phyloP scores from a whole-genome alignment of 306 rosid genomes.

The Citrullus mucosospermus region DNA sequence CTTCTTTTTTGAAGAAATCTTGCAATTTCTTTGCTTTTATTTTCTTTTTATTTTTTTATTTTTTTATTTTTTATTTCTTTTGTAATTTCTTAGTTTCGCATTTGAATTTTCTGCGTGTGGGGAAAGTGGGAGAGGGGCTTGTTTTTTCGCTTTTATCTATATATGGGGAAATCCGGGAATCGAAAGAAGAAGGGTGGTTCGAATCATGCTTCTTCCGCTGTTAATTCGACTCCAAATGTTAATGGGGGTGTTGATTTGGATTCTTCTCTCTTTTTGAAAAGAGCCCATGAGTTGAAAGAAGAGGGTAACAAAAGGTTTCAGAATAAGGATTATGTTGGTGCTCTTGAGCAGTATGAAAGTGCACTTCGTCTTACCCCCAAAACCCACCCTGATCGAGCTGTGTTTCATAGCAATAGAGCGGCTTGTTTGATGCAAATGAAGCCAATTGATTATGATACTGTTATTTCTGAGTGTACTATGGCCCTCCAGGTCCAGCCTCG shows the following conservation, averaged over 20 bases:
- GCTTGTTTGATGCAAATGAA: constrained; percentile 97
- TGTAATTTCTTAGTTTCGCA: not conserved
- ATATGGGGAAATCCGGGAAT: constrained; percentile 98
- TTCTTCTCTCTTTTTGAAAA: constrained; percentile 66
- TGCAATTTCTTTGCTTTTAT: not conserved
- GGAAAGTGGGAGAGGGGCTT: not conserved
- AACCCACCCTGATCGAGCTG: constrained; percentile 62
- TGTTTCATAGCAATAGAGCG: constrained; percentile 85
- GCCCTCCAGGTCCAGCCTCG: constrained; percentile 89
- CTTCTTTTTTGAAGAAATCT: not conserved
- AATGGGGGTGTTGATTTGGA: constrained; percentile 67
- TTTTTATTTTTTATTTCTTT: too few relatives aligned
- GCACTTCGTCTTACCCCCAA: constrained; percentile 78
- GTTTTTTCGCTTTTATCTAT: not conserved
- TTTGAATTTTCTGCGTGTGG: not conserved
- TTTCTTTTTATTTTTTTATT: not conserved
- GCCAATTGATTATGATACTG: constrained; percentile 77
- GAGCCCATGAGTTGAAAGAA: constrained; percentile 89
- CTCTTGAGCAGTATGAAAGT: constrained; percentile 80
- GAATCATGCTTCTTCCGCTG: constrained; percentile 30
- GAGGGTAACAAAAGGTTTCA: constrained; percentile 81
- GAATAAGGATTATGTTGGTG: constrained; percentile 75
- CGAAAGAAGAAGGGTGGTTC: constrained; percentile 79
- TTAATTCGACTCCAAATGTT: constrained; percentile 29
- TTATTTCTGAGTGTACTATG: constrained; percentile 79